These are phyloP conservation scores for Phialophora expanda DNA, from an alignment of 2,329 filamentous ascomycete species.

Conservation along the genomic window DNA sequence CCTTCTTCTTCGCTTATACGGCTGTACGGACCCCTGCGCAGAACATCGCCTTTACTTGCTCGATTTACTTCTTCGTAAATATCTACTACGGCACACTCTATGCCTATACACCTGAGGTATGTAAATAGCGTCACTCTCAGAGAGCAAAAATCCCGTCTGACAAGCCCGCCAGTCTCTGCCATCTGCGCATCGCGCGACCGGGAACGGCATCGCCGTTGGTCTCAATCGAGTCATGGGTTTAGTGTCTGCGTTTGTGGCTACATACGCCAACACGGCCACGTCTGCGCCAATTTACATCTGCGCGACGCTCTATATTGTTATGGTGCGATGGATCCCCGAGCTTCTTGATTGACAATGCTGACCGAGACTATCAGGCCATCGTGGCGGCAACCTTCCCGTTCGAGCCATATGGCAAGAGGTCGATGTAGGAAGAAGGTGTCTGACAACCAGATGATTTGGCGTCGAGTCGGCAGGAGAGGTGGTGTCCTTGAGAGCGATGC, in stretches of 20 bases:
- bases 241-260: conserved; percentile 63
- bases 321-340: not conserved
- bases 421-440: not conserved
- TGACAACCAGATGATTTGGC: too few species aligned
- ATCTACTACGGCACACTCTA: conserved; percentile 74
- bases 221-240: conserved; percentile 77
- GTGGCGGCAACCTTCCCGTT: not conserved
- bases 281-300: conserved; percentile 48
- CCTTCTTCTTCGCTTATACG: conserved; percentile 77
- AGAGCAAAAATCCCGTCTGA: not conserved
- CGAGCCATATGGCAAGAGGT: conserved; percentile 5
- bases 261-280: conserved; percentile 41
- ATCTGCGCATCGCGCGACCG: conserved; percentile 73
- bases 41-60: conserved; percentile 71
- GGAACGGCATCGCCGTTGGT: conserved; percentile 73
- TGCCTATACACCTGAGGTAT: conserved; percentile 74
- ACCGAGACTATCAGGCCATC: not conserved
- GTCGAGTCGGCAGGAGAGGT: too few species aligned
- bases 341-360: not conserved
- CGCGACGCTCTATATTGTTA: conserved; percentile 41
- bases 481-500: too few species aligned
- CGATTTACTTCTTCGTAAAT: conserved; percentile 72
- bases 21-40: conserved; percentile 65
- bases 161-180: conserved; percentile 39
- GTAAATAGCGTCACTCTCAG: conserved; percentile 50